A percentile compares a stretch with the other conserved stretches of the same genome.
Evolutionary conservation across 345 rosid species (phyloP).

Genomic region (Streptanthus diversifolius): DNA sequence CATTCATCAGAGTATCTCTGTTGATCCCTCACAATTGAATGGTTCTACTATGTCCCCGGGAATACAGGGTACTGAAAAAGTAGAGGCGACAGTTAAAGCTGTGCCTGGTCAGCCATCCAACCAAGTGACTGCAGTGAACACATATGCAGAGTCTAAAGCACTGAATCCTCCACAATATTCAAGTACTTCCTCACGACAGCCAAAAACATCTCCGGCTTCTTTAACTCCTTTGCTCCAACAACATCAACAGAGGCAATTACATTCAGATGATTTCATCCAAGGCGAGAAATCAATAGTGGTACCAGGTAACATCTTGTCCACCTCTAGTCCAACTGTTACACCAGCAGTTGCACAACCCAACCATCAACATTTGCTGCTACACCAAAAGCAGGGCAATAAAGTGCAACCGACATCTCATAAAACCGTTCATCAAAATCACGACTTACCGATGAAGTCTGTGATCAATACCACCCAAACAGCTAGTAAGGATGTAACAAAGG

Average conservation of each 20-base stretch:
- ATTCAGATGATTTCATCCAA: constrained; percentile 55
- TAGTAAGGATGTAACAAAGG: constrained; percentile 29
- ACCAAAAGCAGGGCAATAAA: constrained; percentile 55
- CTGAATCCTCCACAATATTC: constrained; percentile 43
- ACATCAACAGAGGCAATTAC: constrained; percentile 51
- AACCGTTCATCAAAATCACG: constrained; percentile 51
- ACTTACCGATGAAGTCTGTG: constrained; percentile 36
- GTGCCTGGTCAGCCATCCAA: constrained; percentile 59
- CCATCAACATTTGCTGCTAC: constrained; percentile 40
- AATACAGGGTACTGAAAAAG: constrained; percentile 47
- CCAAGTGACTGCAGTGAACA: constrained; percentile 43
- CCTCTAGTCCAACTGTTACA: constrained; percentile 45
- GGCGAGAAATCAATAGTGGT: constrained; percentile 43
- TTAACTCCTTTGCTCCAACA: constrained; percentile 41
- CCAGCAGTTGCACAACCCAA: constrained; percentile 34
- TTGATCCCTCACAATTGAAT: constrained; percentile 63
- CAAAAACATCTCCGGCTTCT: constrained; percentile 47
- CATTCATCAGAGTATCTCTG: constrained; percentile 52
- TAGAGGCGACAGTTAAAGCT: constrained; percentile 47
- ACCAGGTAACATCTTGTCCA: constrained; percentile 44
- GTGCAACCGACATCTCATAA: constrained; percentile 49
- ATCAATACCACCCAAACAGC: constrained; percentile 37
- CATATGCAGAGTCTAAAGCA: constrained; percentile 56
- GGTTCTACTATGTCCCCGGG: constrained; percentile 52
- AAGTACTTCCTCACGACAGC: constrained; percentile 50